Evolutionary conservation across 768 basidiomycete species (phyloP).

Genomic region (Rubroboletus satanas): DNA sequence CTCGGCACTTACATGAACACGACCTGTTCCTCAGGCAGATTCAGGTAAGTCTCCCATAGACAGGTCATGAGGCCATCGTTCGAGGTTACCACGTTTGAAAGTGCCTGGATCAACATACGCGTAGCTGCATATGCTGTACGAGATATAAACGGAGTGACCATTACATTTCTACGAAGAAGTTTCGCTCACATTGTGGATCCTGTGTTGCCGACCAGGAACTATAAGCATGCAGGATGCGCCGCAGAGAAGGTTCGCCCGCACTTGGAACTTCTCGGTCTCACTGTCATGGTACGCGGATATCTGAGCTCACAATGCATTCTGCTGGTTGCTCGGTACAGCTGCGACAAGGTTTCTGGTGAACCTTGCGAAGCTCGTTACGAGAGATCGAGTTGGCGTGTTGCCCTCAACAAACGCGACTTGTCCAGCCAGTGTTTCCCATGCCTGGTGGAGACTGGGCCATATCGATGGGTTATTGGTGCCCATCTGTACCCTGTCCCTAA

Average conservation of each 20-base stretch:
- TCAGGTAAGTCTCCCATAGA: conserved; percentile 64
- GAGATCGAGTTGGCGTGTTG: conserved; percentile 33
- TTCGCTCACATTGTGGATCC: conserved; percentile 50
- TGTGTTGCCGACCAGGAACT: conserved; percentile 74
- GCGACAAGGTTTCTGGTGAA: conserved; percentile 86
- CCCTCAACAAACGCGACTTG: conserved; percentile 35
- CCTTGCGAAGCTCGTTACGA: conserved; percentile 57
- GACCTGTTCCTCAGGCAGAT: conserved; percentile 66
- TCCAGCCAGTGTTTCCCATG: conserved; percentile 45
- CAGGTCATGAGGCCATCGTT: conserved; percentile 55
- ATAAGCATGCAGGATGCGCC: conserved; percentile 63
- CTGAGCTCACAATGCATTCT: conserved; percentile 61
- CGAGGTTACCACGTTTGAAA: conserved; percentile 81
- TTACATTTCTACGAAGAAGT: conserved; percentile 1
- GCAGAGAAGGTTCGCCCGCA: conserved; percentile 65
- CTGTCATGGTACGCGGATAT: background rate
- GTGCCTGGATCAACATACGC: conserved; percentile 67
- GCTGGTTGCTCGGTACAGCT: conserved; percentile 69
- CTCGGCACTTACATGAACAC: conserved; percentile 62
- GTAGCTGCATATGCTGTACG: conserved; percentile 56
- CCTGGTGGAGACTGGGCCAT: conserved; percentile 51
- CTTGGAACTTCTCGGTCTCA: conserved; percentile 36
- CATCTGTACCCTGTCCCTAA: conserved; percentile 29
- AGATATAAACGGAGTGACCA: background rate
- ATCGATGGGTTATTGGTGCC: conserved; percentile 41